Evolutionary conservation across 2,329 filamentous ascomycete genomes (phyloP), one percentile per base, ranked within the genome.

Genomic region (Zarea fungicola): DNA sequence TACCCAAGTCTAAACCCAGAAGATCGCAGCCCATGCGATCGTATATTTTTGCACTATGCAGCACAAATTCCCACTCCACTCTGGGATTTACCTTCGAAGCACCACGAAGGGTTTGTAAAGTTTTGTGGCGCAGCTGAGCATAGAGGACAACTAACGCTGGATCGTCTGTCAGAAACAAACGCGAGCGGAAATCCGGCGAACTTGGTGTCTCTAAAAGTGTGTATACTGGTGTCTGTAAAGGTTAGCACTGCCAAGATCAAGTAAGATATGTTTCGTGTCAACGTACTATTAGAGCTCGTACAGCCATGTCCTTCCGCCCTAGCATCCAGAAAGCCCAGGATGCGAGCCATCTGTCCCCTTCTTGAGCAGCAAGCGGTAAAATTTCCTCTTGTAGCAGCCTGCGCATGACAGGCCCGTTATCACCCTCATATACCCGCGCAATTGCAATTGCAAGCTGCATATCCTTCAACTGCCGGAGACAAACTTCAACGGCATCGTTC

Each of bases 261-360:
- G 5, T 22, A 23, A 28, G n/a, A n/a, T 7, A 25, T n/a, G 7
- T 13, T 8, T 26, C 3, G 14, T 22, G 8, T 22, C 18, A 16
- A 69, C 83, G 73, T 69, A 89, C 85, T 57, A 95, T 85, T 4
- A 99, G 73, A 6, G 86, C 83, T 45, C 88, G 81, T 6, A 96
- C 89, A 6, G 92, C 87, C 74, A 90, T 87, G 56, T 95, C 87
- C 52, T 84, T 81, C 54, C 87, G 80, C 31, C 83, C 83, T 5
- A 97, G 75, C 77, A 96, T 88, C 85, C 89, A 95, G 62, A 96
- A 96, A 3, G 89, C 88, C 93, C 93, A 99, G 0, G 87, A 93
- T 10, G 91, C 88, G 51, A 96, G 80, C 92, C 93, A 99, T 50
- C 92, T 79, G 61, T 99, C 92, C 3, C 89, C 89, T 54, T 92